Evolutionary conservation across 768 basidiomycete genomes (phyloP).

Genomic region (Chlorophyllum brunneum): DNA sequence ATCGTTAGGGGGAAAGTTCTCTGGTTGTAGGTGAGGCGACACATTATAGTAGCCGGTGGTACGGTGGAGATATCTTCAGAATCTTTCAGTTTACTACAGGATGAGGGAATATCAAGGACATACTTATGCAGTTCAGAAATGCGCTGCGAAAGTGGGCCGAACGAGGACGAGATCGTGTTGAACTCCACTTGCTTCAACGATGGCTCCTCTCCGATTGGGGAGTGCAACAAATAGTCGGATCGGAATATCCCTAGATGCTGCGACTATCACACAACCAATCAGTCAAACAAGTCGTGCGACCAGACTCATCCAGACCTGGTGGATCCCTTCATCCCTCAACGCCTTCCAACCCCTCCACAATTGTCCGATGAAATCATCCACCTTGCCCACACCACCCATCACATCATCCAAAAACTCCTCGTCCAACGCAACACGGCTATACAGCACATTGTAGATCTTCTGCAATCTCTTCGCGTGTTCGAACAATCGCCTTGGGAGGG

Average conservation of each 20-base stretch:
- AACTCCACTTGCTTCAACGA: conserved; percentile 94
- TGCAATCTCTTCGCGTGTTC: conserved; percentile 64
- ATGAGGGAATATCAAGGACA: conserved; percentile 7
- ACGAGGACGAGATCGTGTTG: conserved; percentile 93
- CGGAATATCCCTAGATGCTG: conserved; percentile 88
- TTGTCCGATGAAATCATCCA: conserved; percentile 82
- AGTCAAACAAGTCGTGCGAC: not conserved
- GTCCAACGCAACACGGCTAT: conserved; percentile 80
- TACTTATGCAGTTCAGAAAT: conserved; percentile 76
- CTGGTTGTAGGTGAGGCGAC: conserved; percentile 46
- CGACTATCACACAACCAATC: conserved; percentile 40
- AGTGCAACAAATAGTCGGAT: conserved; percentile 90
- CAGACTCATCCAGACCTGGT: conserved; percentile 31
- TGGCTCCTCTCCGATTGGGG: conserved; percentile 30
- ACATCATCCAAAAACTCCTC: conserved; percentile 75
- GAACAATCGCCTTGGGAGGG: conserved; percentile 76
- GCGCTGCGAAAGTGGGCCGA: conserved; percentile 73
- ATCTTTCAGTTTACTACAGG: not conserved
- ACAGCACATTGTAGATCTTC: conserved; percentile 76
- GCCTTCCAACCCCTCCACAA: conserved; percentile 86
- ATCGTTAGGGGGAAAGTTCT: conserved; percentile 70
- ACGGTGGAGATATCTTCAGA: conserved; percentile 57
- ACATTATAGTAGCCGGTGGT: conserved; percentile 65
- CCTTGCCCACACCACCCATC: conserved; percentile 84
- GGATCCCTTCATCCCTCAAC: conserved; percentile 58